A percentile compares a stretch with the other conserved stretches of the same genome.
phyloP scores from a whole-genome alignment of 768 basidiomycete genomes.

The Leccinum boreale region DNA sequence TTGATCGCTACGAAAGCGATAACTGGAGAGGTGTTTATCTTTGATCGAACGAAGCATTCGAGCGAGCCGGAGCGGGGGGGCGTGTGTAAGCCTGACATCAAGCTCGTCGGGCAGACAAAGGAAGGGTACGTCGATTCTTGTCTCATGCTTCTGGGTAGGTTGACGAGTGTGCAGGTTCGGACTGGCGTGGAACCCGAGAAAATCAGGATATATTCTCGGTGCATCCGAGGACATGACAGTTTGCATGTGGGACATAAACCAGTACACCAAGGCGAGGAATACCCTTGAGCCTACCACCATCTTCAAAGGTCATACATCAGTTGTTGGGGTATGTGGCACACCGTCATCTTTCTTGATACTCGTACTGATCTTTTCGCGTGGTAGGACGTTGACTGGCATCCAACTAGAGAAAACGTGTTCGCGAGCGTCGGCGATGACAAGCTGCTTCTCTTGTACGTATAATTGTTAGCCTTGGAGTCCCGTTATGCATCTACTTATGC shows the following conservation, averaged over 20 bases:
- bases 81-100: conserved; percentile 86
- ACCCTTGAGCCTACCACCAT: conserved; percentile 81
- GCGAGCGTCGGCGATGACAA: conserved; percentile 97
- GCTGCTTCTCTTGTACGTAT: conserved; percentile 83
- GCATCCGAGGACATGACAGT: conserved; percentile 96
- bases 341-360: not conserved
- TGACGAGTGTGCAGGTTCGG: conserved; percentile 70
- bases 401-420: conserved; percentile 75
- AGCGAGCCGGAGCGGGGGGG: conserved; percentile 87
- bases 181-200: conserved; percentile 86
- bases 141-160: not conserved
- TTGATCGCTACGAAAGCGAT: conserved; percentile 94
- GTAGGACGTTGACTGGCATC: conserved; percentile 97
- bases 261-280: conserved; percentile 74
- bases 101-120: conserved; percentile 82
- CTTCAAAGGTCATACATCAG: conserved; percentile 86
- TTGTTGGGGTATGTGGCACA: conserved; percentile 73
- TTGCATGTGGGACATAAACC: conserved; percentile 94
- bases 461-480: not conserved
- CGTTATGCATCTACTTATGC: not conserved
- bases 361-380: not conserved
- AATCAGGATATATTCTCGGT: conserved; percentile 80
- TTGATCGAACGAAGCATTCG: conserved; percentile 95
- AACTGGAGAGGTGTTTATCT: conserved; percentile 88
- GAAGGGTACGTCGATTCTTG: conserved; percentile 70